phyloP scores from a whole-genome alignment of 1,284 basidiomycete species.

The Somion occarium region DNA sequence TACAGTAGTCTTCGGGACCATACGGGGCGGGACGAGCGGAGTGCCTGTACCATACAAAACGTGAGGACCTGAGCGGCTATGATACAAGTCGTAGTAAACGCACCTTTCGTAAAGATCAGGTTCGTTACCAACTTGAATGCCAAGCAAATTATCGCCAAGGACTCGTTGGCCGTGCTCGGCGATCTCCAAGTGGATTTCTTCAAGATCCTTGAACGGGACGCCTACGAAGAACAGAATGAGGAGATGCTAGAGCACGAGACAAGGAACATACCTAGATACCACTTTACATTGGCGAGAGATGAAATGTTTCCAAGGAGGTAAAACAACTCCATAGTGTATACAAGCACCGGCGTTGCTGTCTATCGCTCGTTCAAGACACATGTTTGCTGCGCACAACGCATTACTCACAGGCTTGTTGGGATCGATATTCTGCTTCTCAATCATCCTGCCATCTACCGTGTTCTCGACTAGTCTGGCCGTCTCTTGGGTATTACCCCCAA shows the following conservation, averaged over 20 bases:
- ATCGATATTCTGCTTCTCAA: conserved; percentile 43
- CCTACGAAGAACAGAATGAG: conserved; percentile 16
- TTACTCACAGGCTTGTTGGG: conserved; percentile 39
- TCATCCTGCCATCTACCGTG: conserved; percentile 38
- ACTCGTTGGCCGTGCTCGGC: conserved; percentile 44
- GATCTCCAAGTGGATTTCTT: conserved; percentile 48
- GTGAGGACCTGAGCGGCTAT: background rate
- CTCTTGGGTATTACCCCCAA: conserved; percentile 75
- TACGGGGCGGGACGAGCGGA: conserved; percentile 35
- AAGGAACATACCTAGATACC: conserved; percentile 33
- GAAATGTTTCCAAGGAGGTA: conserved; percentile 39
- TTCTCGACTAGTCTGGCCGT: conserved; percentile 47
- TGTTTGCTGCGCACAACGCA: background rate
- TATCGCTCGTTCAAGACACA: conserved; percentile 6
- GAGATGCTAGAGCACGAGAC: background rate
- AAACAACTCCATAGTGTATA: conserved; percentile 37
- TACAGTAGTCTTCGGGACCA: conserved; percentile 38
- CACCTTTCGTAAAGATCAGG: conserved; percentile 54
- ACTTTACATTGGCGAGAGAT: conserved; percentile 32
- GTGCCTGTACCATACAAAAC: conserved; percentile 18
- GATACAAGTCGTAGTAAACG: background rate
- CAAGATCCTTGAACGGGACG: conserved; percentile 48
- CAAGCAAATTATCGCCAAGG: conserved; percentile 55
- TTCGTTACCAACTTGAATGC: conserved; percentile 64
- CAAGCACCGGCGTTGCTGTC: conserved; percentile 36